A percentile compares a stretch with the other conserved stretches of the same genome.
phyloP scores from a whole-genome alignment of 805 yeast genomes.

The Ogataea trehaloabstinens region DNA sequence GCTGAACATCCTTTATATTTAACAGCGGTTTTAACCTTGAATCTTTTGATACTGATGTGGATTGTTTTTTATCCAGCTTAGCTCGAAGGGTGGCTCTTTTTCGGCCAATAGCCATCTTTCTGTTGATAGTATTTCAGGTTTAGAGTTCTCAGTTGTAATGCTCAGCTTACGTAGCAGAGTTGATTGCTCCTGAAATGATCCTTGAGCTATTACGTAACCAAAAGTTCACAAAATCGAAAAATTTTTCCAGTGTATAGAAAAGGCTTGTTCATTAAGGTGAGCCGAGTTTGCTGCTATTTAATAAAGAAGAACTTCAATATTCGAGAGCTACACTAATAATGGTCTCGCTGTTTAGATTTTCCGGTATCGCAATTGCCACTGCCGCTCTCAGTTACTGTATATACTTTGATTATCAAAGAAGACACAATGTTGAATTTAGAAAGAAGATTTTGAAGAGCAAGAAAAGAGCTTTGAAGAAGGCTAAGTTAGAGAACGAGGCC shows the following conservation, averaged over 20 bases:
- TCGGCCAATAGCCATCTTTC: constrained; percentile 38
- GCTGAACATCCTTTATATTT: neutral
- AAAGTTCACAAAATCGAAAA: too few relatives aligned
- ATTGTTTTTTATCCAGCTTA: constrained; percentile 35
- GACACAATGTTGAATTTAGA: constrained; percentile 81
- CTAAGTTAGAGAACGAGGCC: constrained; percentile 52
- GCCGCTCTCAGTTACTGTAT: constrained; percentile 71
- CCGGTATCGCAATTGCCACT: constrained; percentile 45
- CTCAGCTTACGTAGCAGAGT: too few relatives aligned
- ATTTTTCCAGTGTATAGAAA: too few relatives aligned
- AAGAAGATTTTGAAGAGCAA: constrained; percentile 63
- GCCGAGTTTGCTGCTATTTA: neutral
- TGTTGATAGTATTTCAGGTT: too few relatives aligned
- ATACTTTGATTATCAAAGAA: constrained; percentile 91
- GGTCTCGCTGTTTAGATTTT: constrained; percentile 21
- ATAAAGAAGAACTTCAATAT: neutral
- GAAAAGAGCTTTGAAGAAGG: constrained; percentile 57
- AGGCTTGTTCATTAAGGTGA: too few relatives aligned
- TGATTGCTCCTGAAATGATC: too few relatives aligned
- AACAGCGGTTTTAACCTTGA: neutral
- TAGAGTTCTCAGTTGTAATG: too few relatives aligned
- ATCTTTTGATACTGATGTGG: constrained; percentile 2
- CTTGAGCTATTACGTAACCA: too few relatives aligned
- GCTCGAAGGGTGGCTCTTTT: constrained; percentile 46
- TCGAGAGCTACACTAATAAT: too few relatives aligned